phyloP scores from a whole-genome alignment of 1,139 yeast species.

The Arxiozyma heterogenica region DNA sequence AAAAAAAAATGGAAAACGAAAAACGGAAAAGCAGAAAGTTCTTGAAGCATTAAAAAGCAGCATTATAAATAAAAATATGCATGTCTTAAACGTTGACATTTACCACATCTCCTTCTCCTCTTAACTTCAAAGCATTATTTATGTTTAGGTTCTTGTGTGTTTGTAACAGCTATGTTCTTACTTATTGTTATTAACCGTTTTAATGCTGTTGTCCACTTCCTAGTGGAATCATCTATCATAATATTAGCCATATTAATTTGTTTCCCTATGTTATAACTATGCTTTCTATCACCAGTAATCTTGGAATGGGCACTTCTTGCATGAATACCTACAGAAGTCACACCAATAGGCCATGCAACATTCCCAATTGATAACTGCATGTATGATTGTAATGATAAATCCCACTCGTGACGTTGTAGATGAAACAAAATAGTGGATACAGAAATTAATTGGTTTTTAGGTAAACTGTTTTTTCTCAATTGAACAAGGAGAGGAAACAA shows the following conservation, averaged over 20 bases:
- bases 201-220: slow-evolving; percentile 68
- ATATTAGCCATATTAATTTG: slow-evolving; percentile 44
- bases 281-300: slow-evolving; percentile 19
- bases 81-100: not conserved
- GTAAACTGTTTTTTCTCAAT: slow-evolving; percentile 43
- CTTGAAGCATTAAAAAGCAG: too few species aligned
- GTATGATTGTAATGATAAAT: slow-evolving; percentile 59
- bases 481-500: slow-evolving; percentile 53
- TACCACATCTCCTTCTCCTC: too few species aligned
- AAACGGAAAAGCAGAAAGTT: too few species aligned
- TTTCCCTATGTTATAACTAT: not conserved
- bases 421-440: slow-evolving; percentile 53
- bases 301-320: slow-evolving; percentile 52
- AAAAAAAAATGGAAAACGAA: too few species aligned
- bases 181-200: slow-evolving; percentile 52
- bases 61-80: too few species aligned
- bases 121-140: not conserved
- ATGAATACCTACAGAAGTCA: slow-evolving; percentile 71
- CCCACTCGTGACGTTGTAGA: slow-evolving; percentile 37
- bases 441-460: slow-evolving; percentile 42
- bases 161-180: not conserved
- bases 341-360: slow-evolving; percentile 91
- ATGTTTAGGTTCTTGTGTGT: not conserved
- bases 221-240: slow-evolving; percentile 66
- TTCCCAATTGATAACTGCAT: slow-evolving; percentile 75